phyloP scores from a whole-genome alignment of 805 yeast species.

The Suhomyces canberraensis region DNA sequence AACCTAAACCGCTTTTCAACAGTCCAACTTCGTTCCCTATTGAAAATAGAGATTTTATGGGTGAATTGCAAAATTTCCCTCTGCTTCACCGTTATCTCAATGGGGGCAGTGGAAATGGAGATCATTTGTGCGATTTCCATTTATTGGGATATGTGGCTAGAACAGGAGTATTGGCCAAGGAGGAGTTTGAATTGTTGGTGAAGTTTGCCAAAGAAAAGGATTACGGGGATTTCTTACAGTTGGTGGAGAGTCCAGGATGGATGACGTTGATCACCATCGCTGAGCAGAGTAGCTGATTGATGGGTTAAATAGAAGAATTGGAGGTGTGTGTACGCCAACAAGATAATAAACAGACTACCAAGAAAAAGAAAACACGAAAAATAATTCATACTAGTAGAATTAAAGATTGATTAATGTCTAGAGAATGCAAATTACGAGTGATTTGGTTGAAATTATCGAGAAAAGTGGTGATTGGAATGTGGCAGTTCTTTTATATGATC shows the following conservation, averaged over 20 bases:
- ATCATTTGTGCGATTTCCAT: slow-evolving; percentile 68
- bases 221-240: slow-evolving; percentile 44
- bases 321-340: too few relatives aligned
- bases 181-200: slow-evolving; percentile 52
- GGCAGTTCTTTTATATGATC: slow-evolving; percentile 19
- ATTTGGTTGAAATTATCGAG: slow-evolving; percentile 7
- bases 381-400: too few relatives aligned
- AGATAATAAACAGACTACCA: too few relatives aligned
- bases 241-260: slow-evolving; percentile 75
- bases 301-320: too few relatives aligned
- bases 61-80: slow-evolving; percentile 65
- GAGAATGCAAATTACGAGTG: slow-evolving; percentile 8
- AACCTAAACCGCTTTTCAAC: slow-evolving; percentile 50
- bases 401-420: slow-evolving; percentile 13
- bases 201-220: slow-evolving; percentile 44
- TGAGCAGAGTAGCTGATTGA: slow-evolving; percentile 30
- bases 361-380: too few relatives aligned
- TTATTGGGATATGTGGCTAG: slow-evolving; percentile 56
- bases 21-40: slow-evolving; percentile 55
- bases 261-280: slow-evolving; percentile 62
- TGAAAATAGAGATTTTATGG: slow-evolving; percentile 75
- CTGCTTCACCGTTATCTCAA: slow-evolving; percentile 52
- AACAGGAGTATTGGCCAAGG: slow-evolving; percentile 52
- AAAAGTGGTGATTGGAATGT: slow-evolving; percentile 16
- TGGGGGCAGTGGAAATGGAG: slow-evolving; percentile 27